Evolutionary conservation across 1,139 yeast genomes (phyloP), one percentile per base, ranked within the genome.

Genomic region (Geotrichum reessii): DNA sequence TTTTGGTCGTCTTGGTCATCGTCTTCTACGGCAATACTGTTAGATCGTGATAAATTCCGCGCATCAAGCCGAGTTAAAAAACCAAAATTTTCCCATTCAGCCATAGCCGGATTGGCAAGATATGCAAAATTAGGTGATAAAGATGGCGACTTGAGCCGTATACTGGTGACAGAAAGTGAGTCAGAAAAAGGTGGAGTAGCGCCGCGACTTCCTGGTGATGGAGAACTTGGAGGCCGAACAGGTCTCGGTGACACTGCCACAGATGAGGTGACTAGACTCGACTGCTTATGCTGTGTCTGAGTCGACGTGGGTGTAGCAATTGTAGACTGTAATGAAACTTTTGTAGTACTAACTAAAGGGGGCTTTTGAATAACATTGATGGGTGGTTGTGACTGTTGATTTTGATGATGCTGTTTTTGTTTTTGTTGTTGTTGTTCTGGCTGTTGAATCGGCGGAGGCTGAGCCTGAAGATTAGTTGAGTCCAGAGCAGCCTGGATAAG

Each of bases 61-160:
- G 55, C 53, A 12, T 47, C 52, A 9, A 46, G 33, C 5, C 49
- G 49, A 5, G 55, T 25, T 5, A 56, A 24, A 28, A 56, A 56
- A 8, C 58, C 58, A 47, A 56, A 52, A 24, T 33, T 51, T 6
- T 56, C 58, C 52, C 54, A 56, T 8, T 56, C 58, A 3, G 58
- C 37, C 47, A 55, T 55, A 33, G 58, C 46, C 1, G 50, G 54
- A 21, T 49, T 52, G 21, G 55, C 58, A 24, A 56, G 47, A 25
- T 56, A 50, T 9, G 58, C 55, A 52, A 56, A 56, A 48, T 56
- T 56, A 19, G 58, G 51, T 24, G 55, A 51, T 21, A 56, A 47
- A 9, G 58, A 56, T 6, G 58, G 58, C 8, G 58, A 56, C 37
- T 56, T 56, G 9, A 49, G 33, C 9, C 37, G 46, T 14, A 47